Base-by-base conservation (phyloP, 192 early-diverging fungal species). In the Coemansia biformis region DNA sequence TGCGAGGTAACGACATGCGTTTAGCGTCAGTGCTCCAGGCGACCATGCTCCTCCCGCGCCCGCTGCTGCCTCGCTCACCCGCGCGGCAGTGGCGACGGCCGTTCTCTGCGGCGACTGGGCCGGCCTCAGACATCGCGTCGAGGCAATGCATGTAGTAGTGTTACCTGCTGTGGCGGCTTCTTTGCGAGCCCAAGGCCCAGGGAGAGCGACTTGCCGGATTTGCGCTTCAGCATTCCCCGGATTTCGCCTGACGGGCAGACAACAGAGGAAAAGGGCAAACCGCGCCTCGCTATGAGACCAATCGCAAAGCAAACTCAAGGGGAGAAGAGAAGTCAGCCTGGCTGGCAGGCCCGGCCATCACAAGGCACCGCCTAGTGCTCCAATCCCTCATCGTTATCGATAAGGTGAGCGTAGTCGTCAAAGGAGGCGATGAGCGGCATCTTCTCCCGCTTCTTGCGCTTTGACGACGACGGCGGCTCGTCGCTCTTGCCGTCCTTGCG, bases 351-450 rank as follows among this genome's bases (percentile, higher is more conserved):
- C n/a, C n/a, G n/a, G 21, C 7, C 17, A 43, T 48, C 52, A 66
- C 14, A n/a, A n/a, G n/a, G n/a, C n/a, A n/a, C n/a, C n/a, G n/a
- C n/a, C n/a, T n/a, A n/a, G n/a, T n/a, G n/a, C n/a, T 60, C 59
- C 8, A 74, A 30, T 0, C 66, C 66, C 3, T 76, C 66, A 41
- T 65, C 51, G 29, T 57, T 60, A 28, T 76, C 66, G 35, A 76
- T 65, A 31, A 76, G 45, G 18, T 64, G 57, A 2, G 81, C 82
- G 65, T 86, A 86, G 40, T 86, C 84, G 43, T 86, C 84, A 55
- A 78, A 78, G n/a, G 81, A 79, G 17, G 76, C 84, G 57, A 86
- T 83, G 35, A 80, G 71, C n/a, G 84, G 84, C 47, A 84, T 38
- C 48, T 73, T 76, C 22, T 51, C 62, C 46, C 75, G 73, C 73